phyloP scores from a whole-genome alignment of 305 asterid species.

The Fraxinus greggii region DNA sequence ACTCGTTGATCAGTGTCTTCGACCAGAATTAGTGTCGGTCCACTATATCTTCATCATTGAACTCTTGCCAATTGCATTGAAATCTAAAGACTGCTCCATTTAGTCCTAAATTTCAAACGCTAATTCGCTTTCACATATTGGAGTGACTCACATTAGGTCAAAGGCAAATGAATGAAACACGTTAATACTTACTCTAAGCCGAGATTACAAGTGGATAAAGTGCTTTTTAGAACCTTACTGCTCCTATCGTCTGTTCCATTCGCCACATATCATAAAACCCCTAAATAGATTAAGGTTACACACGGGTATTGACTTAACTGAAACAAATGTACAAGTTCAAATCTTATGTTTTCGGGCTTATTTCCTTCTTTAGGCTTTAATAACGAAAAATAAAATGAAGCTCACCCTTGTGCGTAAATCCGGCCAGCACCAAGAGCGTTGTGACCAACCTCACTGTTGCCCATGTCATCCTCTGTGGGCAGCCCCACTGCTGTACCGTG shows the following conservation, averaged over 20 bases:
- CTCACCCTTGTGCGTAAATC: slow-evolving; percentile 91
- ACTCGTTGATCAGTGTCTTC: background rate
- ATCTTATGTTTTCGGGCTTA: background rate
- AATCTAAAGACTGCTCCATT: background rate
- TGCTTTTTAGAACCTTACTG: background rate
- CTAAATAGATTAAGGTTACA: background rate
- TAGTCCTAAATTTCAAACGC: background rate
- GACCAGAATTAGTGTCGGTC: background rate
- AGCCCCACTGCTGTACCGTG: slow-evolving; percentile 91
- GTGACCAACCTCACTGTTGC: slow-evolving; percentile 97
- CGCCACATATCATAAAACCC: background rate
- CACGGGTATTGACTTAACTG: background rate
- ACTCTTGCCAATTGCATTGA: background rate
- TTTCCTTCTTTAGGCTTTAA: background rate
- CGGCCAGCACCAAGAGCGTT: slow-evolving; percentile 98
- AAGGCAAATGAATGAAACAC: background rate
- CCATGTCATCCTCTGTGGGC: slow-evolving; percentile 97
- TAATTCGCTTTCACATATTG: background rate
- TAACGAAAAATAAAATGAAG: background rate
- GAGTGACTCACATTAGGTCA: background rate
- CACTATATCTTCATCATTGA: background rate
- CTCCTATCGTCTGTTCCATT: background rate
- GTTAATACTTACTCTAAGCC: background rate
- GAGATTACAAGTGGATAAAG: background rate
- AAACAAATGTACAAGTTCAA: background rate